Conservation (phyloP, 495 filamentous ascomycete genomes). For the Venustampulla echinocandica region DNA sequence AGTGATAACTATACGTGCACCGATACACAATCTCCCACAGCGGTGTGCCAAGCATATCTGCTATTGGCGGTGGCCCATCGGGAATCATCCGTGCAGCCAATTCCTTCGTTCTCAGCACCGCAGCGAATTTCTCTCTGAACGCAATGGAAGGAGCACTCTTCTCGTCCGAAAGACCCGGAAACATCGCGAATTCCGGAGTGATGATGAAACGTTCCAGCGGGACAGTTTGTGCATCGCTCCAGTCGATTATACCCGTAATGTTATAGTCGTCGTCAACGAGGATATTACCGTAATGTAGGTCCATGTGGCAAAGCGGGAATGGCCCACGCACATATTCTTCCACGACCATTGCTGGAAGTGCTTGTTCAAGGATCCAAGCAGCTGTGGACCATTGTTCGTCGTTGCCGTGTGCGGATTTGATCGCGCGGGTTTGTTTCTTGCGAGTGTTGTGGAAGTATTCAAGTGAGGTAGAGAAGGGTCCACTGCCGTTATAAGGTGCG, state of each 20-base stretch:
- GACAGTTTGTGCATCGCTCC: constrained; percentile 18
- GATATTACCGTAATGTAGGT: constrained; percentile 35
- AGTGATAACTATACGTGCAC: background rate
- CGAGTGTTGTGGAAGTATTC: background rate
- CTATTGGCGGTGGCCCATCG: background rate
- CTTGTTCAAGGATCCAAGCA: background rate
- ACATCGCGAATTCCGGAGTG: background rate
- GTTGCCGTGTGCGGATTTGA: background rate
- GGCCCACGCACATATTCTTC: background rate
- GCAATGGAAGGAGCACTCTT: background rate
- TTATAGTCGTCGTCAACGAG: constrained; percentile 33
- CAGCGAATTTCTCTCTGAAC: background rate
- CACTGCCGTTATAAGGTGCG: background rate
- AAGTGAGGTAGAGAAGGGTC: background rate
- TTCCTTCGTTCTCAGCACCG: background rate
- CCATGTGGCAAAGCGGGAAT: constrained; percentile 33
- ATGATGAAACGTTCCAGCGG: constrained; percentile 1
- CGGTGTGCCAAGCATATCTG: background rate
- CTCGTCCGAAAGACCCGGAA: background rate
- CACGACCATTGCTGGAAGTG: background rate
- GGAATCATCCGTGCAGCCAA: background rate
- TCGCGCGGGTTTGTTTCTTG: background rate
- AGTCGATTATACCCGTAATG: constrained; percentile 36
- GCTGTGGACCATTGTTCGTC: background rate
- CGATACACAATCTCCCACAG: background rate